Evolutionary conservation across 78 protist species (phyloP).

Genomic region (Dictyostelium purpureum): DNA sequence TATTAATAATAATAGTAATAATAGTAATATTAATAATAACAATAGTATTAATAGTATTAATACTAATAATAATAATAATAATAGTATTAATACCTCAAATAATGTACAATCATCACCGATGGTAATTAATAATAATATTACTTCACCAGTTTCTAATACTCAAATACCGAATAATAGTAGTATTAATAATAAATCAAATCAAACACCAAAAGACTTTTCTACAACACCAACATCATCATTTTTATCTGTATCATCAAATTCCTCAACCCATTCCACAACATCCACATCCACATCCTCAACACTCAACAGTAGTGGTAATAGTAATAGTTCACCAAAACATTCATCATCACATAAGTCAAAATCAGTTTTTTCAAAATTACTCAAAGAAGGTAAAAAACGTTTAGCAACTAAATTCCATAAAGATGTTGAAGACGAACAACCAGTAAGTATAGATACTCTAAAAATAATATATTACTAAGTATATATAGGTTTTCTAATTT

Average conservation of each 20-base stretch:
- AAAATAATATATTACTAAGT: no score
- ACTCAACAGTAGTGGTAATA: neutral
- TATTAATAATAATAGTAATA: neutral
- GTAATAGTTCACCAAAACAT: neutral
- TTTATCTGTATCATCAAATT: conserved; percentile 10
- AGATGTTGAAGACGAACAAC: neutral
- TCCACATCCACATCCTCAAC: neutral
- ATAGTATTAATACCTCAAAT: neutral
- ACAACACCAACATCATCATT: conserved; percentile 36
- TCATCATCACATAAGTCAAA: conserved; percentile 1
- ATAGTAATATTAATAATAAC: neutral
- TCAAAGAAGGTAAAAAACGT: conserved; percentile 26
- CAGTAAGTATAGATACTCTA: neutral
- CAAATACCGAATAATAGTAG: no score
- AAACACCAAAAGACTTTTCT: neutral
- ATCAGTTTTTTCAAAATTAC: conserved; percentile 22
- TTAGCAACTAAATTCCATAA: neutral
- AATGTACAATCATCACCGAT: neutral
- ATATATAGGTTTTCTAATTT: neutral
- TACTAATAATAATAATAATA: neutral
- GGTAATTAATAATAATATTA: neutral
- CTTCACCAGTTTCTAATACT: no score
- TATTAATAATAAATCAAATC: neutral
- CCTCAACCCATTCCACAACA: neutral
- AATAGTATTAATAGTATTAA: neutral